A percentile compares a stretch with the other conserved stretches of the same genome.
Conservation (phyloP, 1,284 basidiomycete species). For the Trichosporon inkin region DNA sequence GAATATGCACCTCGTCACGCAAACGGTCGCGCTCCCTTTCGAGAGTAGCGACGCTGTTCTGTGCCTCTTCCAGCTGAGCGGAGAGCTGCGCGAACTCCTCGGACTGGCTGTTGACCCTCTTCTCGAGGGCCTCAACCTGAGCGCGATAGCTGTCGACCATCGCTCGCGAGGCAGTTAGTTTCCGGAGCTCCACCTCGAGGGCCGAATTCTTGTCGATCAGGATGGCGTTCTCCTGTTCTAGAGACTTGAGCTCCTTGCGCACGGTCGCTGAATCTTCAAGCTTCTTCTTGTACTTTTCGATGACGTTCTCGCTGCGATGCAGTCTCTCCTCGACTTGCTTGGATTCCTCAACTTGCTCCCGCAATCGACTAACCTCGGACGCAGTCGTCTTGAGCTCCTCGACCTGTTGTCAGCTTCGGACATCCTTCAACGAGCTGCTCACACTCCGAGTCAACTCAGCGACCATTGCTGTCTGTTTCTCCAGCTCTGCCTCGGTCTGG, state of each 20-base stretch:
- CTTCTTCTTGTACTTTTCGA: conserved; percentile 99
- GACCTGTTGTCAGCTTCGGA: conserved; percentile 43
- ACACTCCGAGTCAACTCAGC: conserved; percentile 68
- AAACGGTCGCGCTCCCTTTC: conserved; percentile 70
- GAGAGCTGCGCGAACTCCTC: conserved; percentile 59
- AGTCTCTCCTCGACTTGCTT: conserved; percentile 84
- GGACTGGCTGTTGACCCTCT: conserved; percentile 52
- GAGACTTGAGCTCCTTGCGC: conserved; percentile 72
- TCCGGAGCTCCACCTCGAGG: conserved; percentile 84
- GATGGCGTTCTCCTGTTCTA: conserved; percentile 88
- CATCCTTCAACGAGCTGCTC: not conserved
- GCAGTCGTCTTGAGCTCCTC: conserved; percentile 78
- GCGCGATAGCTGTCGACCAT: conserved; percentile 82
- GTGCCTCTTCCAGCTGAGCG: conserved; percentile 71
- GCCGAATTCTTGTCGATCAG: conserved; percentile 86
- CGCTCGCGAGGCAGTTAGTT: conserved; percentile 78
- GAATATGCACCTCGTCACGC: conserved; percentile 77
- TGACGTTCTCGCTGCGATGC: conserved; percentile 91
- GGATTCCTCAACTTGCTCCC: conserved; percentile 94
- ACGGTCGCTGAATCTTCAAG: conserved; percentile 88
- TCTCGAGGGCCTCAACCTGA: conserved; percentile 77
- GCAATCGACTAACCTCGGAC: conserved; percentile 70
- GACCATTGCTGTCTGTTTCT: conserved; percentile 65
- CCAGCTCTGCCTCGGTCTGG: conserved; percentile 70
- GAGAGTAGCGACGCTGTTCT: conserved; percentile 59